These are phyloP conservation scores for Penicillium vulpinum DNA, from an alignment of 2,329 filamentous ascomycete species.

Conservation along the genomic window DNA sequence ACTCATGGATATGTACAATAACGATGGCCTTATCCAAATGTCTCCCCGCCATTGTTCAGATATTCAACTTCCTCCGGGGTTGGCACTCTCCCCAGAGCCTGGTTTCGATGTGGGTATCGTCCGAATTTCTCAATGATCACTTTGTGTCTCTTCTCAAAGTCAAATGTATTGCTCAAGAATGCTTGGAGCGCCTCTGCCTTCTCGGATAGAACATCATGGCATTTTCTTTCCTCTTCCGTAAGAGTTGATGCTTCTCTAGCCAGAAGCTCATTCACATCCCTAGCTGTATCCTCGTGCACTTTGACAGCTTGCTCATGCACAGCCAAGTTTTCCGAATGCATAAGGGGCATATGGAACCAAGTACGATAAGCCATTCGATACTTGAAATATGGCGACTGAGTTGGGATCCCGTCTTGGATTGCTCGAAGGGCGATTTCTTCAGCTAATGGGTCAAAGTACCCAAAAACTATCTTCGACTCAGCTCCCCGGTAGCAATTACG, in stretches of 20 bases:
- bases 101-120: slow-evolving; percentile 29
- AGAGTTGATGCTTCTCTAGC: slow-evolving; percentile 9
- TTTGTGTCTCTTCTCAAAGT: slow-evolving; percentile 25
- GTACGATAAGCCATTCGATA: slow-evolving; percentile 42
- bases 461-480: slow-evolving; percentile 51
- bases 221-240: slow-evolving; percentile 17
- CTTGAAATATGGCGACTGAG: slow-evolving; percentile 32
- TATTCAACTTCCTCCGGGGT: slow-evolving; percentile 25
- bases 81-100: slow-evolving; percentile 20
- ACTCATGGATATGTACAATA: not conserved
- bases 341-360: slow-evolving; percentile 63
- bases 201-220: slow-evolving; percentile 9
- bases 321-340: slow-evolving; percentile 50
- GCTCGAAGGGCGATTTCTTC: slow-evolving; percentile 46
- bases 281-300: slow-evolving; percentile 16
- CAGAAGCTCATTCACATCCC: slow-evolving; percentile 19
- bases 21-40: slow-evolving; percentile 10
- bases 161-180: slow-evolving; percentile 11
- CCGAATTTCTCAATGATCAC: slow-evolving; percentile 29
- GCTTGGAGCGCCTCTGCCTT: slow-evolving; percentile 10
- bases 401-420: slow-evolving; percentile 35
- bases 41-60: slow-evolving; percentile 25
- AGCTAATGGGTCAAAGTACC: slow-evolving; percentile 58
- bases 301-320: slow-evolving; percentile 21
- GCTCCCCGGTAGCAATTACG: slow-evolving; percentile 61